Conservation (phyloP, 2,329 filamentous ascomycete species). For the Venturia effusa region DNA sequence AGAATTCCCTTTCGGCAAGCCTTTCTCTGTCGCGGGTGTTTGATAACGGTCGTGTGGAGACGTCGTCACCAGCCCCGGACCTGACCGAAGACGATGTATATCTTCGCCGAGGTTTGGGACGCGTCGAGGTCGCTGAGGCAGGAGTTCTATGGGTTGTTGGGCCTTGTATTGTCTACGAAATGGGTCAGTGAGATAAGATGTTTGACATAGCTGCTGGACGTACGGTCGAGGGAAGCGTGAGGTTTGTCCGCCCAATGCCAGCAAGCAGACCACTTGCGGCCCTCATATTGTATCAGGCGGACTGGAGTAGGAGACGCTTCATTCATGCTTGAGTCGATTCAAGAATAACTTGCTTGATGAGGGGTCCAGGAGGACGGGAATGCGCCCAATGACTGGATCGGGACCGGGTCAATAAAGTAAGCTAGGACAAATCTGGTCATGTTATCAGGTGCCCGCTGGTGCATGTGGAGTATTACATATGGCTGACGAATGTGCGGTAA, state of each 20-base stretch:
- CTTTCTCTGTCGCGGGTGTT: background rate
- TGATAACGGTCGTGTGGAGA: background rate
- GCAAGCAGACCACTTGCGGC: background rate
- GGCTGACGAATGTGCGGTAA: background rate
- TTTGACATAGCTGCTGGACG: background rate
- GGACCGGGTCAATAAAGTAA: background rate
- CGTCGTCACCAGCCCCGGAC: background rate
- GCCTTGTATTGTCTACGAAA: background rate
- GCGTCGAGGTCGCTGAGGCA: background rate
- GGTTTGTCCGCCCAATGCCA: background rate
- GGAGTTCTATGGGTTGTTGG: background rate
- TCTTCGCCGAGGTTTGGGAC: background rate
- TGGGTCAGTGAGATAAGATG: background rate
- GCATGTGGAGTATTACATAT: background rate
- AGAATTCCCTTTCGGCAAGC: constrained; percentile 47
- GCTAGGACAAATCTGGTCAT: background rate
- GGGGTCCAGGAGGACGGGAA: background rate
- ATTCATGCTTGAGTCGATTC: background rate
- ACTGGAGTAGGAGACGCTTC: background rate
- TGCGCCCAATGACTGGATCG: background rate
- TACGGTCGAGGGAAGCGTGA: background rate
- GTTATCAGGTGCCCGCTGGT: no score
- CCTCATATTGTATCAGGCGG: background rate
- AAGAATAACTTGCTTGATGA: background rate
- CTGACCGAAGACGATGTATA: background rate